Evolutionary conservation across 495 filamentous ascomycete genomes (phyloP).

Genomic region (Aspergillus haitiensis): DNA sequence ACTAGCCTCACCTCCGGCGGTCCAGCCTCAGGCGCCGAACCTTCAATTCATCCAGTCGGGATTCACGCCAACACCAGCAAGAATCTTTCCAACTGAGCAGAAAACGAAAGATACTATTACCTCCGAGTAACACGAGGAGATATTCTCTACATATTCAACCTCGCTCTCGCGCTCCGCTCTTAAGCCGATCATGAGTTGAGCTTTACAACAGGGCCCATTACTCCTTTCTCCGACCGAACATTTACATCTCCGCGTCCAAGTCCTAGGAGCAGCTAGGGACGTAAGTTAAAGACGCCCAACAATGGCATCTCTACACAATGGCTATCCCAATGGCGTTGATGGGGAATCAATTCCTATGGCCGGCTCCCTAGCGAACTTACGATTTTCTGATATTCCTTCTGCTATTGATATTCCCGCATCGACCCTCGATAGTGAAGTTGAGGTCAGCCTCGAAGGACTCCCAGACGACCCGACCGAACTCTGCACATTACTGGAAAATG

Average conservation of each 20-base stretch:
- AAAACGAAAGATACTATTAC: conserved; percentile 4
- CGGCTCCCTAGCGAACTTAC: conserved; percentile 35
- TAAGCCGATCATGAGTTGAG: conserved; percentile 43
- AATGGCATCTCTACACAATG: conserved; percentile 58
- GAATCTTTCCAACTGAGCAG: conserved; percentile 2
- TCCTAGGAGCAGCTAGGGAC: background rate
- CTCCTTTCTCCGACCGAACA: conserved; percentile 17
- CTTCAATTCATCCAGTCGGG: conserved; percentile 9
- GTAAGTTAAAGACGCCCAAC: conserved; percentile 5
- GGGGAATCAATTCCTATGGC: conserved; percentile 29
- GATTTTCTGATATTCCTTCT: conserved; percentile 86
- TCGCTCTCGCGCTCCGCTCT: background rate
- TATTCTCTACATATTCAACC: background rate
- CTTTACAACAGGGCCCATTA: conserved; percentile 14
- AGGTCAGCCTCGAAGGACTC: conserved; percentile 86
- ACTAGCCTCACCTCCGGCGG: conserved; percentile 15
- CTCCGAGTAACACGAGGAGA: conserved; percentile 1
- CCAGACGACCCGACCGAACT: conserved; percentile 95
- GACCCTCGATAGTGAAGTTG: conserved; percentile 79
- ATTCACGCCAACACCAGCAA: conserved; percentile 6
- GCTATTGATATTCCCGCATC: conserved; percentile 90
- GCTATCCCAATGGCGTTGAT: conserved; percentile 54
- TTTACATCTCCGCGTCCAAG: conserved; percentile 20
- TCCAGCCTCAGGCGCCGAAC: conserved; percentile 21
- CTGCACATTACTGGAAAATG: conserved; percentile 89